Evolutionary conservation across 192 early-diverging fungal genomes (phyloP).

Genomic region (Entomortierella parvispora): DNA sequence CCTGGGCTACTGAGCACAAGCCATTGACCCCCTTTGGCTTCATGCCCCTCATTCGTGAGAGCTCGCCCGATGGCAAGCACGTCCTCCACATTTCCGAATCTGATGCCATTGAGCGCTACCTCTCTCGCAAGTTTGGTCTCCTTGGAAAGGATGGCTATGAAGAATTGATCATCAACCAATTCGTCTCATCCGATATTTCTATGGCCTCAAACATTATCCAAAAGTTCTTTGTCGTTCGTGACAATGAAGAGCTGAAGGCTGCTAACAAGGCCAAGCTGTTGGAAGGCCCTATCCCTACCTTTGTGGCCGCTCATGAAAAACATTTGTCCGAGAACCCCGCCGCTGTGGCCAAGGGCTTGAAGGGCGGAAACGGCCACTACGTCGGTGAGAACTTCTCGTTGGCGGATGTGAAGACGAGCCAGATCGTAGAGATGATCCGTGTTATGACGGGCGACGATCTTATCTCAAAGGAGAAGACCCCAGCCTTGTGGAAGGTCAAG

Average conservation of each 20-base stretch:
- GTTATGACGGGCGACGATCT: not conserved
- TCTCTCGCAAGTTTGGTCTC: constrained; percentile 52
- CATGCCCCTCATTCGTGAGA: constrained; percentile 60
- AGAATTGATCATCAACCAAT: constrained; percentile 41
- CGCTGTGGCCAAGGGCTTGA: too few relatives aligned
- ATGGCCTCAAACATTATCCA: not conserved
- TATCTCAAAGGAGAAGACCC: constrained; percentile 18
- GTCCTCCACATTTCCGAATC: constrained; percentile 53
- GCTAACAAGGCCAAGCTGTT: constrained; percentile 14
- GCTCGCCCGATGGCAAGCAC: constrained; percentile 27
- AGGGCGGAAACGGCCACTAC: constrained; percentile 64
- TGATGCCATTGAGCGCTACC: constrained; percentile 57
- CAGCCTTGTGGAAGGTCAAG: constrained; percentile 28
- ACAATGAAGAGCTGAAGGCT: constrained; percentile 6
- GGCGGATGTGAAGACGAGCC: constrained; percentile 44
- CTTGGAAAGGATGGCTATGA: constrained; percentile 38
- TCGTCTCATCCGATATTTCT: constrained; percentile 18
- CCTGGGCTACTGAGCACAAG: constrained; percentile 54
- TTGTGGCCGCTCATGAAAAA: constrained; percentile 51
- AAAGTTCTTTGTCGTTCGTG: constrained; percentile 9
- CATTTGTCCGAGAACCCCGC: constrained; percentile 49
- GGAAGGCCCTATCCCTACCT: not conserved
- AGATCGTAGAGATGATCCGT: constrained; percentile 5
- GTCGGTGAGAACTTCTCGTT: constrained; percentile 57
- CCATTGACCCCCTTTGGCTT: constrained; percentile 51